phyloP scores from a whole-genome alignment of 164 flowering plant genomes.

The Nymphaea colorata region DNA sequence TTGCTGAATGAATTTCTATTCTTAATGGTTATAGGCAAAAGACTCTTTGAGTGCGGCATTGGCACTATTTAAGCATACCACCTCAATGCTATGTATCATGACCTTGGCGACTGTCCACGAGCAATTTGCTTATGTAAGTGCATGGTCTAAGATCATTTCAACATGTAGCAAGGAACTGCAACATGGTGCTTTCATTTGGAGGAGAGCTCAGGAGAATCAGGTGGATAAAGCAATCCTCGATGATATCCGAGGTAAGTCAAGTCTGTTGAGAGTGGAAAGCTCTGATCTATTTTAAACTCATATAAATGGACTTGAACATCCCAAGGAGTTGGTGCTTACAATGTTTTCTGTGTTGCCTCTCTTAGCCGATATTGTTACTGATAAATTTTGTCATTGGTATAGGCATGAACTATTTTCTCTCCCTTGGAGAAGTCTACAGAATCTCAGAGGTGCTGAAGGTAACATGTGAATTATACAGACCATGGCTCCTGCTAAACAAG shows the following conservation, averaged over 20 bases:
- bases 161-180: constrained; percentile 67
- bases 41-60: constrained; percentile 38
- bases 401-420: constrained; percentile 52
- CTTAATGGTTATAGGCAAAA: constrained; percentile 38
- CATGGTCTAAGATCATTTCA: constrained; percentile 57
- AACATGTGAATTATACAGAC: constrained; percentile 53
- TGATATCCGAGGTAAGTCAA: background rate
- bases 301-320: background rate
- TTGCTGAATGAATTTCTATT: no score
- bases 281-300: background rate
- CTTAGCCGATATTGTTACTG: background rate
- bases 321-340: background rate
- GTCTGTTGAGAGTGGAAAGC: background rate
- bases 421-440: constrained; percentile 78
- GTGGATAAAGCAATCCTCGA: background rate
- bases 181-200: constrained; percentile 66
- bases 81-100: constrained; percentile 32
- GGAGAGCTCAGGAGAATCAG: constrained; percentile 27
- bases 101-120: constrained; percentile 44
- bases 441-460: constrained; percentile 44
- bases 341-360: background rate
- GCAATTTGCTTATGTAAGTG: constrained; percentile 36
- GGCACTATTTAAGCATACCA: constrained; percentile 50
- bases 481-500: constrained; percentile 44
- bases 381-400: constrained; percentile 6